Evolutionary conservation across 2,329 filamentous ascomycete genomes (phyloP), one percentile per base, ranked within the genome.

Genomic region (Ampelomyces quisqualis): DNA sequence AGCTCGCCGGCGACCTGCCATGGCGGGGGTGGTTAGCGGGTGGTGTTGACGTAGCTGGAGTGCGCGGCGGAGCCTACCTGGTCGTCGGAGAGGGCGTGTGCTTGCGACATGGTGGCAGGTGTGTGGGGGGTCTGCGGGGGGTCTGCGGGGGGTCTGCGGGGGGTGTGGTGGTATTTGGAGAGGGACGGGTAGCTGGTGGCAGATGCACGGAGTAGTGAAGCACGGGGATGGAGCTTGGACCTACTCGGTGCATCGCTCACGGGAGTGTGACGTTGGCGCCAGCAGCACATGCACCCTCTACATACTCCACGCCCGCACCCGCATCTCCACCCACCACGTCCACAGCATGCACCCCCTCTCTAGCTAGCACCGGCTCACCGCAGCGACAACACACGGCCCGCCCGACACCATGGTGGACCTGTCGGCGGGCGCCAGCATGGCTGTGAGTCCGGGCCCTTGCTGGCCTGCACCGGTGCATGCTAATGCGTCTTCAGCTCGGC

Each of bases 81-180:
- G 77, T 95, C 90, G 81, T 96, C 90, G 75, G 90, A 95, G 76
- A 97, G 86, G 71, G 89, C 87, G 84, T 95, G 90, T 56, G 82
- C 77, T 79, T 90, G 86, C 74, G 90, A 93, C 90, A 95, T 95
- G 70, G 73, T 85, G 70, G 67, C 70, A 70, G 53, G 31, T n/a
- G 38, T 48, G 45, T 40, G 39, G 23, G 40, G 6, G 45, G 31
- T 18, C n/a, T 32, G 46, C 19, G 21, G 38, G 36, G 29, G n/a
- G n/a, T n/a, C n/a, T 40, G 35, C 10, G 27, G 20, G 41, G 30
- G 40, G 40, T 21, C 33, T 31, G 33, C 8, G 36, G 30, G 39
- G 45, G 39, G 51, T 47, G 52, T 40, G 44, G 51, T 28, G 24
- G 9, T 15, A n/a, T n/a, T n/a, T n/a, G n/a, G n/a, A n/a, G n/a